Evolutionary conservation across 768 basidiomycete species (phyloP).

Genomic region (Candolleomyces eurysporus): DNA sequence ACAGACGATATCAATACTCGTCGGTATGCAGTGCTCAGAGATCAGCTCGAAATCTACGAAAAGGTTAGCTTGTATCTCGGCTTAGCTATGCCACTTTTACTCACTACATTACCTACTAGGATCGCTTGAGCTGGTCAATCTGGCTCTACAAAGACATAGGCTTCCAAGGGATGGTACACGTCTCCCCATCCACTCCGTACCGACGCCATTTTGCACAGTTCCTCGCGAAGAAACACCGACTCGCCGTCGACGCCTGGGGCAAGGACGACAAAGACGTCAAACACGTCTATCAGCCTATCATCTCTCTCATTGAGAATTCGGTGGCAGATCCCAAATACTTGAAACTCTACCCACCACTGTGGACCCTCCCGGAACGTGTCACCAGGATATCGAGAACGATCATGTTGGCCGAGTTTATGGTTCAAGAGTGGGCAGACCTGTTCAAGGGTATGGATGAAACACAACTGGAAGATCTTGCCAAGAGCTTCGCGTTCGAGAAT

Average conservation of each 20-base stretch:
- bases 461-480: conserved; percentile 69
- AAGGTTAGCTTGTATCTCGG: conserved; percentile 33
- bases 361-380: conserved; percentile 59
- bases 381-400: conserved; percentile 67
- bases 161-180: conserved; percentile 81
- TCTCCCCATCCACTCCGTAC: conserved; percentile 65
- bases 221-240: conserved; percentile 69
- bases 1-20: conserved; percentile 68
- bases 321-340: conserved; percentile 45
- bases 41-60: conserved; percentile 73
- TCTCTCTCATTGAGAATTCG: conserved; percentile 56
- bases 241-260: conserved; percentile 79
- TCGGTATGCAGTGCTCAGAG: conserved; percentile 63
- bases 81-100: background rate
- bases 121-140: conserved; percentile 74
- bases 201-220: conserved; percentile 67
- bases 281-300: conserved; percentile 62
- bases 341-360: conserved; percentile 61
- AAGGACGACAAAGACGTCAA: conserved; percentile 59
- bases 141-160: conserved; percentile 88
- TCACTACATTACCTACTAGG: conserved; percentile 28
- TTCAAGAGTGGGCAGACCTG: conserved; percentile 70
- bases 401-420: conserved; percentile 67
- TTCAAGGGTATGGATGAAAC: conserved; percentile 55
- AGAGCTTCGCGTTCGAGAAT: conserved; percentile 70